Percentiles rank a stretch among this genome's conserved stretches.
These are phyloP conservation scores for Boehmeria nivea DNA, from an alignment of 306 rosid genomes.

Conservation along the genomic window DNA sequence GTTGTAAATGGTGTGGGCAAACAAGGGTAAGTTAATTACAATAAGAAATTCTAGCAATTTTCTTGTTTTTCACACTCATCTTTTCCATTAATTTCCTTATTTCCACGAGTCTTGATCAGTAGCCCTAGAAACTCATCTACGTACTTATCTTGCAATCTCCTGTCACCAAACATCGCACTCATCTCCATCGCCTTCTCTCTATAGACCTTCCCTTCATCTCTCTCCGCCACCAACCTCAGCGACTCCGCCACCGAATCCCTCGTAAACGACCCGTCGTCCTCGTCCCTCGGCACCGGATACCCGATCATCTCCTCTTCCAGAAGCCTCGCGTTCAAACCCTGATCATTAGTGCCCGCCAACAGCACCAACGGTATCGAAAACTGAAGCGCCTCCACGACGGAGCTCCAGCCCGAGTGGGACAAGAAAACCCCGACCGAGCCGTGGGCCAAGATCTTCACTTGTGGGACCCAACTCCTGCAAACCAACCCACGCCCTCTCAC, in stretches of 20 bases:
- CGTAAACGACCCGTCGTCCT: slow-evolving; percentile 6
- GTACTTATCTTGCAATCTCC: neutral
- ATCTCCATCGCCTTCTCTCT: slow-evolving; percentile 7
- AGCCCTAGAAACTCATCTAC: slow-evolving; percentile 4
- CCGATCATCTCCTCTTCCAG: slow-evolving; percentile 11
- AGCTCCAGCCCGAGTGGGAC: slow-evolving; percentile 60
- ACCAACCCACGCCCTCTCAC: slow-evolving; percentile 34
- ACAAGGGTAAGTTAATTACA: too few relatives aligned
- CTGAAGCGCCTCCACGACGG: slow-evolving; percentile 39
- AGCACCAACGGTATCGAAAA: slow-evolving; percentile 16
- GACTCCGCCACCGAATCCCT: neutral
- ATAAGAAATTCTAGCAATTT: too few relatives aligned
- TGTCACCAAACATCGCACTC: slow-evolving; percentile 3
- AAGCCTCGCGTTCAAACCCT: slow-evolving; percentile 20
- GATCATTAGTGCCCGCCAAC: slow-evolving; percentile 19
- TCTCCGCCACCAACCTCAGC: neutral
- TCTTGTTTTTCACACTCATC: too few relatives aligned
- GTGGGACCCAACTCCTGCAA: slow-evolving; percentile 55
- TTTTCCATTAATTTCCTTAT: too few relatives aligned
- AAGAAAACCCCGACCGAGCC: slow-evolving; percentile 49
- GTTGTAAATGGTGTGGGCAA: too few relatives aligned
- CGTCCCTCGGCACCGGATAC: slow-evolving; percentile 1
- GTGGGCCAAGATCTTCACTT: slow-evolving; percentile 44
- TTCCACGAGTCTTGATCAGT: slow-evolving; percentile 5
- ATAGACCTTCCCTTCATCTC: slow-evolving; percentile 1